Percentiles rank a stretch among this genome's conserved stretches.
These are phyloP conservation scores for Fraxinus quadrangulata DNA, from an alignment of 257 asterid species.

Conservation along the genomic window DNA sequence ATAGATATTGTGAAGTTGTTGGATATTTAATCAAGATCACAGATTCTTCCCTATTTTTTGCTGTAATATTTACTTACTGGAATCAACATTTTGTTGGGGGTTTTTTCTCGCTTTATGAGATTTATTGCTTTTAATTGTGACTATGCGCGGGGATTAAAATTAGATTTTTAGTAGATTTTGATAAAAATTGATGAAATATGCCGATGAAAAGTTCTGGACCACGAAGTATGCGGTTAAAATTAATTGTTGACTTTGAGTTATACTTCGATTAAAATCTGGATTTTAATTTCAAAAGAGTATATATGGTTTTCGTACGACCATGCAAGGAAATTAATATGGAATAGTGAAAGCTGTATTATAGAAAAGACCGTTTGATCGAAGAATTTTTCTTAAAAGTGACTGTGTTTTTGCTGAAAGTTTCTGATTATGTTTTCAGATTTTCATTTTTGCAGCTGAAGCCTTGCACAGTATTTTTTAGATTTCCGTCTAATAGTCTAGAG, in stretches of 20 bases:
- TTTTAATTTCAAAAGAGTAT: too few species aligned
- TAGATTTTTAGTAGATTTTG: too few species aligned
- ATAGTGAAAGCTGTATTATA: background rate
- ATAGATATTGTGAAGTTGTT: background rate
- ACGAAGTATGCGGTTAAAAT: too few species aligned
- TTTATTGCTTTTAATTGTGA: background rate
- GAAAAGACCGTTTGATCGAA: background rate
- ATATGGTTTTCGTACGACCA: too few species aligned
- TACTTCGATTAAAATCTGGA: too few species aligned
- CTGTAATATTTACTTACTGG: background rate
- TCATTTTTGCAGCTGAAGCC: background rate
- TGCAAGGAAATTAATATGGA: background rate
- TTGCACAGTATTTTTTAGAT: background rate
- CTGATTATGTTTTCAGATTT: background rate
- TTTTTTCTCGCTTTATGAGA: background rate
- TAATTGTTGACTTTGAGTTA: too few species aligned
- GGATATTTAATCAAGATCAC: background rate
- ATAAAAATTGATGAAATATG: too few species aligned
- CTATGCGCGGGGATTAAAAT: too few species aligned
- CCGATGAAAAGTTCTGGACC: too few species aligned
- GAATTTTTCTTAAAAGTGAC: background rate
- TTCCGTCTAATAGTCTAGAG: too few species aligned
- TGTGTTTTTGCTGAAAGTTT: background rate
- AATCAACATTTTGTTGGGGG: background rate
- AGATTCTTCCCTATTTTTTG: slow-evolving; percentile 7